Conservation (phyloP, 805 yeast genomes). For the Suhomyces canberraensis region DNA sequence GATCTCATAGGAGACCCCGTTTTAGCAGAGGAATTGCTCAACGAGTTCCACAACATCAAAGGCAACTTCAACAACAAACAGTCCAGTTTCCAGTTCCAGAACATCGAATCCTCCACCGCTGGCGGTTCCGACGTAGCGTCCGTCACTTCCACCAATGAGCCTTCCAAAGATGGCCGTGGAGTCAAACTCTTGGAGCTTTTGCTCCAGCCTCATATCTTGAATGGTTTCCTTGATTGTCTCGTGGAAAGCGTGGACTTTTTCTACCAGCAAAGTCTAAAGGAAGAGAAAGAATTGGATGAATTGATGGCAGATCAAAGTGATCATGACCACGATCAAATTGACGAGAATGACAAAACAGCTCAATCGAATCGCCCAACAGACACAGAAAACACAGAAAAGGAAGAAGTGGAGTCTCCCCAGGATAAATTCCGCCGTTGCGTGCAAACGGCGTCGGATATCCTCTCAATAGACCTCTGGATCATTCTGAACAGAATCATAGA, state of each 20-base stretch:
- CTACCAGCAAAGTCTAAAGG: conserved; percentile 24
- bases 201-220: conserved; percentile 72
- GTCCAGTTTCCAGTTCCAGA: conserved; percentile 25
- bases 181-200: conserved; percentile 71
- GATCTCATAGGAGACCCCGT: conserved; percentile 31
- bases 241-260: conserved; percentile 49
- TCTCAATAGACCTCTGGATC: conserved; percentile 41
- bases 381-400: conserved; percentile 11
- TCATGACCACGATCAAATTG: neutral
- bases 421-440: conserved; percentile 36
- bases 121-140: conserved; percentile 29
- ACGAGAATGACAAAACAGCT: conserved; percentile 4
- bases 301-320: conserved; percentile 9
- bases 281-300: conserved; percentile 18
- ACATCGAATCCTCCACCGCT: conserved; percentile 6
- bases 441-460: conserved; percentile 39
- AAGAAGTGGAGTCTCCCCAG: conserved; percentile 25
- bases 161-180: conserved; percentile 35
- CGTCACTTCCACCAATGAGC: conserved; percentile 33
- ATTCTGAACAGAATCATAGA: conserved; percentile 42
- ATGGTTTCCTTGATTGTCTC: conserved; percentile 64
- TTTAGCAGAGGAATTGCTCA: conserved; percentile 36
- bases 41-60: conserved; percentile 36
- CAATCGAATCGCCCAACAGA: too few relatives aligned
- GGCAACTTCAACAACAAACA: conserved; percentile 30